phyloP scores from a whole-genome alignment of 192 early-diverging fungal species.

The Obelidium mucronatum region DNA sequence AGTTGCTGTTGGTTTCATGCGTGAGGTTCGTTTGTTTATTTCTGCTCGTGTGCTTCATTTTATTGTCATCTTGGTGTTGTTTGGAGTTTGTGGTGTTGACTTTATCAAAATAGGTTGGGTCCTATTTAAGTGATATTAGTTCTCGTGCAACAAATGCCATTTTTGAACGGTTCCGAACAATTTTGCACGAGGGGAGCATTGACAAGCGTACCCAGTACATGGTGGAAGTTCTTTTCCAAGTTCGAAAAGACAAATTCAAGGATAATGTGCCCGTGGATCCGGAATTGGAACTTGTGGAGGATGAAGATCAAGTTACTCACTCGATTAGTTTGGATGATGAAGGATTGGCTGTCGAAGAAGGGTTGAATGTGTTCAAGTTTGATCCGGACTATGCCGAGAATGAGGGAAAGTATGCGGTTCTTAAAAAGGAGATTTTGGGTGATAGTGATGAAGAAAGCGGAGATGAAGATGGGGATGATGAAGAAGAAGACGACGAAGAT shows the following conservation, averaged over 20 bases:
- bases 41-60: background rate
- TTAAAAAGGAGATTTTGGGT: constrained; percentile 89
- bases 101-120: constrained; percentile 59
- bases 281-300: constrained; percentile 90
- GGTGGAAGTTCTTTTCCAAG: constrained; percentile 97
- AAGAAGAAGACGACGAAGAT: constrained; percentile 64
- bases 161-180: constrained; percentile 90
- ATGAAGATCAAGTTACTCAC: constrained; percentile 96
- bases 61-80: background rate
- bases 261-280: constrained; percentile 78
- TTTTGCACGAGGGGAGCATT: constrained; percentile 92
- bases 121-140: constrained; percentile 79
- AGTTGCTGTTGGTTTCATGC: constrained; percentile 93
- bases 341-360: constrained; percentile 79
- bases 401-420: constrained; percentile 81
- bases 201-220: constrained; percentile 97
- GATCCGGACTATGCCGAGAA: constrained; percentile 83
- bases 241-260: constrained; percentile 92
- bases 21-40: constrained; percentile 54
- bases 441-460: constrained; percentile 44
- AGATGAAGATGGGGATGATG: constrained; percentile 46
- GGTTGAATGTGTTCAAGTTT: constrained; percentile 83
- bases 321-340: constrained; percentile 83
- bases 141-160: constrained; percentile 81
- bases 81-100: background rate